Base-by-base conservation (phyloP, 306 rosid species). In the Begonia loranthoides region DNA sequence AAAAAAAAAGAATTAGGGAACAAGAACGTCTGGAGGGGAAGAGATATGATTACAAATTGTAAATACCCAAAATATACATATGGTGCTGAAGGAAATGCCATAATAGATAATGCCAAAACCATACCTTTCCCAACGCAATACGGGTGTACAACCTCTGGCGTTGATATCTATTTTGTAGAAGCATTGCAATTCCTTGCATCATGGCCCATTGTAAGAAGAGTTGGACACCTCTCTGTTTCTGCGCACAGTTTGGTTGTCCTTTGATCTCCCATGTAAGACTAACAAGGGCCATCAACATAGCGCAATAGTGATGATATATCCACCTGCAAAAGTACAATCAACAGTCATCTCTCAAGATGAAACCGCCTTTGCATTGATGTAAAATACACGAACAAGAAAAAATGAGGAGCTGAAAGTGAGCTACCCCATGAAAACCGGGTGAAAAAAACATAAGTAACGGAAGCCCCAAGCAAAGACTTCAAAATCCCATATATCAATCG, bases 181-280 rank as follows among this genome's bases (percentile, higher is more conserved):
- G 96, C 99, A 92, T 92, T 54, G 99, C 93, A 49, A 92, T 76
- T 63, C 99, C 99, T 77, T 92, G 99, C 99, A 92, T 80, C 96
- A 92, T 78, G 62, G 99, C 99, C 99, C 99, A 92, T 58, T 82
- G 94, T 49, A 92, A 75, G 70, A 92, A 92, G 61, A 92, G 96
- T 68, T 86, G 88, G 14, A 92, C 96, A 19, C 99, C 99, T 70
- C 96, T 80, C 99, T 92, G 99, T 65, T 83, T 86, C 59, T 73
- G 83, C 49, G 88, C 64, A 55, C 99, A 92, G 71, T 92, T 72
- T 60, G 99, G 88, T 41, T 78, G 94, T 71, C 96, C 96, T 70
- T 86, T 83, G 65, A 92, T 80, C 68, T 83, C 99, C 96, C 99
- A 92, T 17, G 99, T 92, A 70, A 92, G 96, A 83, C 99, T 92